Conservation (phyloP, 2,329 filamentous ascomycete genomes). For the Aspergillus cejpii region DNA sequence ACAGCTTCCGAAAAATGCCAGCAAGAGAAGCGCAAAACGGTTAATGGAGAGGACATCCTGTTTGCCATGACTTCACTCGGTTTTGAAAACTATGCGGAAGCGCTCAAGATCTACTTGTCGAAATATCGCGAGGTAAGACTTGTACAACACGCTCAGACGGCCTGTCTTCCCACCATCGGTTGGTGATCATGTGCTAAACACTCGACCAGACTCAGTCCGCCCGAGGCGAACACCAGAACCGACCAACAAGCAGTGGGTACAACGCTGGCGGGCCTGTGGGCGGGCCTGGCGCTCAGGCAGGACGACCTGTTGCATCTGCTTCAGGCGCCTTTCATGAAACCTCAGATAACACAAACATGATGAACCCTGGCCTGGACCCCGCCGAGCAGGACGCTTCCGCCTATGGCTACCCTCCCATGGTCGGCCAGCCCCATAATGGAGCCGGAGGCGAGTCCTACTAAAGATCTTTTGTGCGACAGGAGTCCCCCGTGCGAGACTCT, state of each 20-base stretch:
- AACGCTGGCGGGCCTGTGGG: conserved; percentile 36
- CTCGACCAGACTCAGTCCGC: conserved; percentile 68
- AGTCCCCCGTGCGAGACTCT: conserved; percentile 9
- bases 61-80: conserved; percentile 99
- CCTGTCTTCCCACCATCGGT: conserved; percentile 27
- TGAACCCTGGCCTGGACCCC: conserved; percentile 41
- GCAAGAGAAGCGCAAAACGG: conserved; percentile 98
- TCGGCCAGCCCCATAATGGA: conserved; percentile 43
- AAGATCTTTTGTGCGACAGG: conserved; percentile 1
- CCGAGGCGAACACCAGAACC: conserved; percentile 58
- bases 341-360: conserved; percentile 39
- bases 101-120: conserved; percentile 93
- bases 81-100: conserved; percentile 98
- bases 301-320: conserved; percentile 27
- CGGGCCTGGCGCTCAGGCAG: conserved; percentile 25
- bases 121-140: conserved; percentile 92
- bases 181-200: conserved; percentile 25
- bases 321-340: conserved; percentile 34
- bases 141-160: conserved; percentile 18
- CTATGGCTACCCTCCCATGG: conserved; percentile 44
- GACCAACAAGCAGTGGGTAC: conserved; percentile 48
- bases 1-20: conserved; percentile 97
- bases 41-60: conserved; percentile 96
- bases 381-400: conserved; percentile 41
- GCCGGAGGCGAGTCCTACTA: conserved; percentile 43